Percentiles rank a stretch among this genome's conserved stretches.
Evolutionary conservation across 257 asterid species (phyloP).

Genomic region (Haberlea rhodopensis): DNA sequence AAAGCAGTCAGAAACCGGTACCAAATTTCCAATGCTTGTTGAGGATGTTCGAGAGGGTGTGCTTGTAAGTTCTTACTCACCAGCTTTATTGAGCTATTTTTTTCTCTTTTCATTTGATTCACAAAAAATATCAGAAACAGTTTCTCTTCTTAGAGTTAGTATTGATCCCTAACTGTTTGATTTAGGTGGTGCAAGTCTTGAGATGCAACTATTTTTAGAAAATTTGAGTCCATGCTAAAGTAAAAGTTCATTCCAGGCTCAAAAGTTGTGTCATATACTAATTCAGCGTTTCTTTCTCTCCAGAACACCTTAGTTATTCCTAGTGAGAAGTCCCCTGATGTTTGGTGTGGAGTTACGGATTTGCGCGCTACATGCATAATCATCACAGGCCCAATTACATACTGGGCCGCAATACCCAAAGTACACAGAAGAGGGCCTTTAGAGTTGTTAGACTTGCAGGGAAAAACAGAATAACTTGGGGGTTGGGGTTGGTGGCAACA

Average conservation of each 20-base stretch:
- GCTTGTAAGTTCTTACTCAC: constrained; percentile 56
- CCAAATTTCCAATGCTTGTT: constrained; percentile 84
- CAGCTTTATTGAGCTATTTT: constrained; percentile 5
- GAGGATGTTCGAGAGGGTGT: constrained; percentile 92
- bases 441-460: neutral
- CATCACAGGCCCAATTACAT: neutral
- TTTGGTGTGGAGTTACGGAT: neutral
- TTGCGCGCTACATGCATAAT: neutral
- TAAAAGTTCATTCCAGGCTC: neutral
- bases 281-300: neutral
- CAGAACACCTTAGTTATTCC: neutral
- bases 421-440: neutral
- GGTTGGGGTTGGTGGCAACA: too few species aligned
- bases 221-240: neutral
- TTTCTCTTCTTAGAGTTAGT: constrained; percentile 2
- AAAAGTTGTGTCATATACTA: neutral
- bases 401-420: neutral
- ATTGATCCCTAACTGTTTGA: neutral
- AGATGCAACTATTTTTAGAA: neutral
- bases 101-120: constrained; percentile 7
- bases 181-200: neutral
- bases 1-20: constrained; percentile 51
- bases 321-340: neutral
- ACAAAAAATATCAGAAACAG: neutral
- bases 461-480: too few species aligned